A percentile compares a stretch with the other conserved stretches of the same genome.
Evolutionary conservation across 345 rosid species (phyloP).

Genomic region (Dipteronia dyeriana): DNA sequence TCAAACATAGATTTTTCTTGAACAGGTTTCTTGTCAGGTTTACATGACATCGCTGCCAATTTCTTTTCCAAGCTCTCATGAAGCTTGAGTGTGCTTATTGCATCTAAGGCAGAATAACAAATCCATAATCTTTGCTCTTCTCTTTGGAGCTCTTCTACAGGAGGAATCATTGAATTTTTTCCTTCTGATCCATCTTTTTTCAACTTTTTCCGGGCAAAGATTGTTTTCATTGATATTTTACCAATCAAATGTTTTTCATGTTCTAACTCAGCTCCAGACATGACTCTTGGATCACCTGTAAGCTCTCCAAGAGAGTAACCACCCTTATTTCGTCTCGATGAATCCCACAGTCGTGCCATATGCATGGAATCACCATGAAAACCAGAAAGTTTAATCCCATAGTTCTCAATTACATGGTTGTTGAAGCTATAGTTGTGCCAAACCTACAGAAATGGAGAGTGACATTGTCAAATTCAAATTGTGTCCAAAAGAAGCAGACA

Average conservation of each 20-base stretch:
- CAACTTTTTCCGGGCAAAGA: conserved; percentile 75
- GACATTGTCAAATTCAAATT: conserved; percentile 18
- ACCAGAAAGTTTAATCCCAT: conserved; percentile 74
- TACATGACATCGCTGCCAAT: conserved; percentile 58
- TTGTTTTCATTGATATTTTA: conserved; percentile 86
- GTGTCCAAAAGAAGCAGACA: conserved; percentile 8
- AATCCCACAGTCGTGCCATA: conserved; percentile 97
- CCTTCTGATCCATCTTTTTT: conserved; percentile 96
- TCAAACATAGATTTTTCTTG: conserved; percentile 62
- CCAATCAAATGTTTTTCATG: conserved; percentile 64
- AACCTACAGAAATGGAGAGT: conserved; percentile 49
- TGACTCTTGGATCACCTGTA: conserved; percentile 64
- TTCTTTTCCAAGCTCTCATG: conserved; percentile 67
- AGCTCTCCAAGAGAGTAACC: conserved; percentile 98
- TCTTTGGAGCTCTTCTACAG: conserved; percentile 86
- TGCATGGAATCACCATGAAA: conserved; percentile 98
- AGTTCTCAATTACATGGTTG: conserved; percentile 77
- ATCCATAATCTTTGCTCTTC: conserved; percentile 78
- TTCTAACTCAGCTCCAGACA: conserved; percentile 40
- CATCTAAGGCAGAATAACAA: conserved; percentile 89
- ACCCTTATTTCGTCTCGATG: conserved; percentile 74
- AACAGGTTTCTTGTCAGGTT: conserved; percentile 47
- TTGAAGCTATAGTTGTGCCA: conserved; percentile 99
- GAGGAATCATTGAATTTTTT: conserved; percentile 59
- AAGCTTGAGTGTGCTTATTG: conserved; percentile 84